These are phyloP conservation scores for Rachicladosporium sp. DNA, from an alignment of 2,329 filamentous ascomycete species.

Conservation along the genomic window DNA sequence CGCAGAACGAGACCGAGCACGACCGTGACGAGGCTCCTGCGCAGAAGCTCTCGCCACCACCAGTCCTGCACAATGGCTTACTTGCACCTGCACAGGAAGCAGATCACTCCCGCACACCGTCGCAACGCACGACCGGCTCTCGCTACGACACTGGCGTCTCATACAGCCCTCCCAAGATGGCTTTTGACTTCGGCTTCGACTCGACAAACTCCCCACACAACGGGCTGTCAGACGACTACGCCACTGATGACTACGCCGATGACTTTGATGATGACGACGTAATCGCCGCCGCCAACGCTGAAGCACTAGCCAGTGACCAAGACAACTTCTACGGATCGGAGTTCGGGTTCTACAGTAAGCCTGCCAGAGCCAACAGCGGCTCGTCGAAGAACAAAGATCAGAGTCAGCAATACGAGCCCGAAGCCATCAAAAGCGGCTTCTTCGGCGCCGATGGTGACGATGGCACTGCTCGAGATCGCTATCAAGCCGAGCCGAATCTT, in stretches of 20 bases:
- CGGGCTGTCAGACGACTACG: slow-evolving; percentile 30
- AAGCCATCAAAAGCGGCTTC: slow-evolving; percentile 73
- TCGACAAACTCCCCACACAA: slow-evolving; percentile 2
- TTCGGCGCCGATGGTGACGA: slow-evolving; percentile 66
- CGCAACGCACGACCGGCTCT: slow-evolving; percentile 5
- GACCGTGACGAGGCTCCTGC: no score
- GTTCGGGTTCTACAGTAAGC: slow-evolving; percentile 78
- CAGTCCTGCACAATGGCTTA: no score
- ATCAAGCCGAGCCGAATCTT: slow-evolving; percentile 75
- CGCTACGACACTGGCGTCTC: slow-evolving; percentile 6
- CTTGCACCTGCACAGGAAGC: no score
- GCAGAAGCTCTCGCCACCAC: no score
- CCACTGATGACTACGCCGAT: slow-evolving; percentile 49
- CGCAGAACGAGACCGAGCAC: slow-evolving; percentile 5
- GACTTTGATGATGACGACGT: slow-evolving; percentile 62
- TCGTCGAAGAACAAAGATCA: slow-evolving; percentile 10
- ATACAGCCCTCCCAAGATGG: slow-evolving; percentile 18
- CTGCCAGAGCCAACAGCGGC: slow-evolving; percentile 33
- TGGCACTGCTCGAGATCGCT: slow-evolving; percentile 53
- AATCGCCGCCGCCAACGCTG: slow-evolving; percentile 89
- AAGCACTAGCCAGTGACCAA: slow-evolving; percentile 79
- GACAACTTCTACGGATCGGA: slow-evolving; percentile 94
- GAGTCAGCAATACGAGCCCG: slow-evolving; percentile 27
- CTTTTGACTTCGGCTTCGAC: slow-evolving; percentile 30
- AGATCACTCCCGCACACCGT: not conserved